These are phyloP conservation scores for Alloteropsis angusta DNA, from an alignment of 202 grass and related monocot species.

Conservation along the genomic window DNA sequence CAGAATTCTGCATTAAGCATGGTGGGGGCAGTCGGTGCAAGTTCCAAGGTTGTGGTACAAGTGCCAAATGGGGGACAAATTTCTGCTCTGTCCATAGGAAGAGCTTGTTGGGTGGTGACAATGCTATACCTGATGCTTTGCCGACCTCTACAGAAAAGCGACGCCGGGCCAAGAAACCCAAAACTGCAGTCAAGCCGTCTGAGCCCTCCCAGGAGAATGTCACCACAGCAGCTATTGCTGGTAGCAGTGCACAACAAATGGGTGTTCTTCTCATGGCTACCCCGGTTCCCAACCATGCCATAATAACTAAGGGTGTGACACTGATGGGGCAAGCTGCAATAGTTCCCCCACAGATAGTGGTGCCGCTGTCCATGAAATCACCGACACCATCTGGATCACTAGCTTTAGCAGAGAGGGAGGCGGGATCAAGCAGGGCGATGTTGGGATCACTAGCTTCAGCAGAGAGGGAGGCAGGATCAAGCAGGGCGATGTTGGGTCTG, in stretches of 20 bases:
- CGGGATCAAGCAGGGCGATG: neutral
- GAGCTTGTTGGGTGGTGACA: neutral
- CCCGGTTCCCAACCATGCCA: slow-evolving; percentile 4
- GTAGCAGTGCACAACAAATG: slow-evolving; percentile 24
- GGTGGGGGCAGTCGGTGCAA: slow-evolving; percentile 48
- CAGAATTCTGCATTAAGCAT: slow-evolving; percentile 44
- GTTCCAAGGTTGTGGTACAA: slow-evolving; percentile 33
- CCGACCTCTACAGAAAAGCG: slow-evolving; percentile 11
- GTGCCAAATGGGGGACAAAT: slow-evolving; percentile 37
- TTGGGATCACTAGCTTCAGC: neutral
- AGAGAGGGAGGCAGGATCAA: neutral
- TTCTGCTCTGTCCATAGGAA: slow-evolving; percentile 40
- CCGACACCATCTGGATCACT: neutral
- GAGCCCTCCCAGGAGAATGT: neutral
- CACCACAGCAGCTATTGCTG: slow-evolving; percentile 18
- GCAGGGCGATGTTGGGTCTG: slow-evolving; percentile 3
- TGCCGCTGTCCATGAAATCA: slow-evolving; percentile 18
- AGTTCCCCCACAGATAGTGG: neutral
- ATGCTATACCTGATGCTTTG: slow-evolving; percentile 11
- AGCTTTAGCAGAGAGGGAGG: neutral
- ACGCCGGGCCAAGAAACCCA: slow-evolving; percentile 19
- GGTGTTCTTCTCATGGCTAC: slow-evolving; percentile 3
- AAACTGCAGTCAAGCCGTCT: neutral
- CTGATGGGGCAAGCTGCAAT: neutral
- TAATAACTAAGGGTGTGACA: slow-evolving; percentile 7